Evolutionary conservation across 2,329 filamentous ascomycete genomes (phyloP).

Genomic region (Monascus ruber): DNA sequence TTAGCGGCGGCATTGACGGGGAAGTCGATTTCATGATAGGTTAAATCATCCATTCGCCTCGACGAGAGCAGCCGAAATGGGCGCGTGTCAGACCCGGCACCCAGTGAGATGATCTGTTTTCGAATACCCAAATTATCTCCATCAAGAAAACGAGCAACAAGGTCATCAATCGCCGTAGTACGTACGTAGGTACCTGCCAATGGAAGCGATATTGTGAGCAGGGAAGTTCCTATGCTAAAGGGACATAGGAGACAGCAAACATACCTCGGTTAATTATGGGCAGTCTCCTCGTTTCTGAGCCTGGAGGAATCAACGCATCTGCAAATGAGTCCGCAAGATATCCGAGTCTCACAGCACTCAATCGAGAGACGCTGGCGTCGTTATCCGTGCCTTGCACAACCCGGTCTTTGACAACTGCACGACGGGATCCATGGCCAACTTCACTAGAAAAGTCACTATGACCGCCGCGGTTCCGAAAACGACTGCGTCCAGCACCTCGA

Average conservation of each 20-base stretch:
- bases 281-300: slow-evolving; percentile 49
- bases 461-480: slow-evolving; percentile 34
- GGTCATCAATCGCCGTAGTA: slow-evolving; percentile 67
- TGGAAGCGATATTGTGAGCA: too few relatives aligned
- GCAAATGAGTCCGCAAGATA: slow-evolving; percentile 80
- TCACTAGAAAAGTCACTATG: slow-evolving; percentile 8
- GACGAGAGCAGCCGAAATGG: slow-evolving; percentile 60
- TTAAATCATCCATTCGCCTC: slow-evolving; percentile 32
- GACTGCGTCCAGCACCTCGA: slow-evolving; percentile 38
- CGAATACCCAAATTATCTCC: slow-evolving; percentile 15
- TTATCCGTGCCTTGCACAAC: slow-evolving; percentile 81
- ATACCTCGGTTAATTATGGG: slow-evolving; percentile 90
- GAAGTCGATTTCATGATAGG: slow-evolving; percentile 94
- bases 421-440: slow-evolving; percentile 16
- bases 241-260: neutral
- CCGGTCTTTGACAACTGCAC: slow-evolving; percentile 47
- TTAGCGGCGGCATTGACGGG: slow-evolving; percentile 60
- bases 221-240: too few relatives aligned
- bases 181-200: slow-evolving; percentile 76
- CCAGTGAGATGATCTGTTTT: slow-evolving; percentile 77
- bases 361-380: slow-evolving; percentile 76
- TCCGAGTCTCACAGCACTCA: slow-evolving; percentile 76
- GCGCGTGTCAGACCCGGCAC: slow-evolving; percentile 87
- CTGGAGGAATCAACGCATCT: slow-evolving; percentile 49
- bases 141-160: slow-evolving; percentile 62